Conservation (phyloP, 2,329 filamentous ascomycete genomes). For the Penicillium verrucosum region DNA sequence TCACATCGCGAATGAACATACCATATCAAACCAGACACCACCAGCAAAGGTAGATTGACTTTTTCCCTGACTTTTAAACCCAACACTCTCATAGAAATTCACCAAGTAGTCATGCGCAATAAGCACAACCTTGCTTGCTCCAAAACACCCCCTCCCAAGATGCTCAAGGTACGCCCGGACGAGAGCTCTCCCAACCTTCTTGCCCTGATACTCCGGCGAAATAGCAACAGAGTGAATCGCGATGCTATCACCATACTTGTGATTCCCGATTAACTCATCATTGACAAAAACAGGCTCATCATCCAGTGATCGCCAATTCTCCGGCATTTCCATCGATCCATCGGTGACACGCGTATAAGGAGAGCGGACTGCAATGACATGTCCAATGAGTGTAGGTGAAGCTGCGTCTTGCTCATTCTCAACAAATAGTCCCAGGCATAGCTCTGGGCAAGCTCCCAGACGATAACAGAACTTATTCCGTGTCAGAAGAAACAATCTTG, state of each 20-base stretch:
- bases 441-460: slow-evolving; percentile 7
- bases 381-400: slow-evolving; percentile 11
- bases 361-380: slow-evolving; percentile 13
- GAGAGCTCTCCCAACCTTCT: slow-evolving; percentile 13
- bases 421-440: slow-evolving; percentile 16
- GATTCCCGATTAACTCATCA: slow-evolving; percentile 14
- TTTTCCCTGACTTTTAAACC: slow-evolving; percentile 11
- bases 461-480: slow-evolving; percentile 15
- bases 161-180: slow-evolving; percentile 13
- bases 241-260: slow-evolving; percentile 10
- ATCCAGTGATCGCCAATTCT: slow-evolving; percentile 11
- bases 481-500: background rate
- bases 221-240: slow-evolving; percentile 19
- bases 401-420: background rate
- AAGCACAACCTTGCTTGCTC: slow-evolving; percentile 5
- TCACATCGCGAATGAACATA: background rate
- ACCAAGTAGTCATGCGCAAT: slow-evolving; percentile 20
- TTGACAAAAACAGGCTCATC: slow-evolving; percentile 1
- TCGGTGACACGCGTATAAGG: slow-evolving; percentile 10
- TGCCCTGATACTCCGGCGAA: slow-evolving; percentile 14
- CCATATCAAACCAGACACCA: slow-evolving; percentile 16
- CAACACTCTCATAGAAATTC: slow-evolving; percentile 15
- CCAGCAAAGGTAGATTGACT: slow-evolving; percentile 17
- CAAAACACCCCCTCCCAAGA: background rate
- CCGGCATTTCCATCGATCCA: slow-evolving; percentile 17